These are phyloP conservation scores for Phlebiopsis gigantea DNA, from an alignment of 768 basidiomycete species.

Conservation along the genomic window DNA sequence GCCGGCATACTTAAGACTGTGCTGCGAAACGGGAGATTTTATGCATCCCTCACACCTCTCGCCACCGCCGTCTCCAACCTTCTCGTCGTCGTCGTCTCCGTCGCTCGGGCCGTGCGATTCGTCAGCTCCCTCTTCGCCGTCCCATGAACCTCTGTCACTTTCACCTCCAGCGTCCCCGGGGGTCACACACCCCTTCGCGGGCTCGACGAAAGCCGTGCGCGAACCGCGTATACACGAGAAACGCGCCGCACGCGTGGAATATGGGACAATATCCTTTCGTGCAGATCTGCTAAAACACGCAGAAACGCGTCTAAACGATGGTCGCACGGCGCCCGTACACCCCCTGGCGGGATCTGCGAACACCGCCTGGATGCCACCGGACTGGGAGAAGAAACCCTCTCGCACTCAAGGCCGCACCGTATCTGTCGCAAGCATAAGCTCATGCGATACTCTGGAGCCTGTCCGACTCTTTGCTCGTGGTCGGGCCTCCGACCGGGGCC, in stretches of 20 bases:
- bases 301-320: conserved; percentile 10
- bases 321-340: conserved; percentile 9
- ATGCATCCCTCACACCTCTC: neutral
- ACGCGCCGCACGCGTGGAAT: neutral
- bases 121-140: conserved; percentile 31
- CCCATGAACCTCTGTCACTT: conserved; percentile 22
- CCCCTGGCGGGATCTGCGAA: conserved; percentile 16
- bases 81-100: conserved; percentile 47
- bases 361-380: conserved; percentile 15
- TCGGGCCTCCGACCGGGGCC: neutral
- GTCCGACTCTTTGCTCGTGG: neutral
- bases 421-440: conserved; percentile 1
- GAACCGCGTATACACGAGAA: conserved; percentile 41
- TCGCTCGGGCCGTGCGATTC: conserved; percentile 36
- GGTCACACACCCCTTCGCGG: conserved; percentile 49
- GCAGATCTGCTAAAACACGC: neutral
- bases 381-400: conserved; percentile 14
- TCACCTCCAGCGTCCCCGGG: conserved; percentile 28
- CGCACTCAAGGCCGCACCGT: conserved; percentile 2
- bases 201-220: conserved; percentile 44
- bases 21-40: neutral
- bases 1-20: neutral
- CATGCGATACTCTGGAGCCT: neutral
- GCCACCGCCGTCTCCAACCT: conserved; percentile 15
- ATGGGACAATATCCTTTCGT: neutral